These are phyloP conservation scores for Novymonas esmeraldas DNA, from an alignment of 208 protist genomes.

Conservation along the genomic window DNA sequence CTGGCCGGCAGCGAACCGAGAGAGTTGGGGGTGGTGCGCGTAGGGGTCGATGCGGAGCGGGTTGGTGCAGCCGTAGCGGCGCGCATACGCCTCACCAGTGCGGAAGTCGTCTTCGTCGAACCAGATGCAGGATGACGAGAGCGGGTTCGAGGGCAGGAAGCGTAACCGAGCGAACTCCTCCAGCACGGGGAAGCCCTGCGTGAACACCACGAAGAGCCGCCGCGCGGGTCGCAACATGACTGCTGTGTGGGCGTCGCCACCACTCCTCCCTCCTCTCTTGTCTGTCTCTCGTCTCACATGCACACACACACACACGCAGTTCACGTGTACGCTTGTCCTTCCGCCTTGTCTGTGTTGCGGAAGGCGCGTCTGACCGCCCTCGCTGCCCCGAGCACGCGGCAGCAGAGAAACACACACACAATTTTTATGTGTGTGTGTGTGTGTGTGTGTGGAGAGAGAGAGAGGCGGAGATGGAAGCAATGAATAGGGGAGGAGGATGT, in stretches of 20 bases:
- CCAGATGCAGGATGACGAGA: slow-evolving; percentile 62
- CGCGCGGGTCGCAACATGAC: slow-evolving; percentile 38
- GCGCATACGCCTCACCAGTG: background rate
- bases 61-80: background rate
- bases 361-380: background rate
- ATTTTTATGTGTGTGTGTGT: too few species aligned
- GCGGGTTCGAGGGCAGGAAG: slow-evolving; percentile 56
- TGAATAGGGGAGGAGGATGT: too few species aligned
- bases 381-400: too few species aligned
- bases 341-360: background rate
- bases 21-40: slow-evolving; percentile 52
- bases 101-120: slow-evolving; percentile 66
- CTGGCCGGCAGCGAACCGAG: slow-evolving; percentile 24
- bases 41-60: slow-evolving; percentile 43
- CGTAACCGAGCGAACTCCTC: slow-evolving; percentile 49
- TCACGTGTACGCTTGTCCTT: too few species aligned
- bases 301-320: background rate
- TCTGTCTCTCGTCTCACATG: background rate
- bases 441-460: too few species aligned
- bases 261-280: too few species aligned
- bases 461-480: too few species aligned
- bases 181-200: slow-evolving; percentile 57
- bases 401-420: too few species aligned
- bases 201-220: slow-evolving; percentile 58
- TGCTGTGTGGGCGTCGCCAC: background rate